A percentile compares a stretch with the other conserved stretches of the same genome.
phyloP scores from a whole-genome alignment of 2,329 filamentous ascomycete species.

The Penicillium sp. region DNA sequence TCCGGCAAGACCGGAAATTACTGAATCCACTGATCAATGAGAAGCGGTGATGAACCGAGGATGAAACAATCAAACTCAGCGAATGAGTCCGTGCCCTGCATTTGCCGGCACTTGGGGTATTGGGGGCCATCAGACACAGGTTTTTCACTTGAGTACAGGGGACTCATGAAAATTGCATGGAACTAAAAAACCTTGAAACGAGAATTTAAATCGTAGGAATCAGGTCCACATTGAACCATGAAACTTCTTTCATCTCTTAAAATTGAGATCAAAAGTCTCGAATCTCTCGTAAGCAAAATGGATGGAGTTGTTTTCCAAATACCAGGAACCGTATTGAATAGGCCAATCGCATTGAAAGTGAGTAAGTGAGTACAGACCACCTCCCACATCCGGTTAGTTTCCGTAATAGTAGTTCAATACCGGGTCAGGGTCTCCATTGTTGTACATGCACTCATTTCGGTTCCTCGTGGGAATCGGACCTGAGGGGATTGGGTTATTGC shows the following conservation, averaged over 20 bases:
- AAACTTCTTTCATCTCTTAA: background rate
- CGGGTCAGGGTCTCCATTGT: conserved; percentile 9
- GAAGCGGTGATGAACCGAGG: conserved; percentile 9
- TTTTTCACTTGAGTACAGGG: background rate
- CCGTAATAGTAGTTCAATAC: conserved; percentile 1
- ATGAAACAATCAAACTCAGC: conserved; percentile 17
- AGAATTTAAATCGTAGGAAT: background rate
- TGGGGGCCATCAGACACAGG: background rate
- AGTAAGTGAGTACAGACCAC: background rate
- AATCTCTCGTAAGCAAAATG: background rate
- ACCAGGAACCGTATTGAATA: conserved; percentile 15
- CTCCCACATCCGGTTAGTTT: background rate
- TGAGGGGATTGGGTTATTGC: too few species aligned
- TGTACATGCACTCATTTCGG: background rate
- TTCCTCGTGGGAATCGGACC: background rate
- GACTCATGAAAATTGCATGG: background rate
- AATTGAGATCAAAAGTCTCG: background rate
- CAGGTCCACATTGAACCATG: background rate
- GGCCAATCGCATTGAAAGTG: conserved; percentile 13
- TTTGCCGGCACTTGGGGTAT: conserved; percentile 7
- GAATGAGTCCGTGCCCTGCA: conserved; percentile 19
- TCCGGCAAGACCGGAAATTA: conserved; percentile 23
- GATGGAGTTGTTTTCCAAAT: background rate
- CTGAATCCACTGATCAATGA: conserved; percentile 11
- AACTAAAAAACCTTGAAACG: background rate